A percentile compares a stretch with the other conserved stretches of the same genome.
phyloP scores from a whole-genome alignment of 2,329 filamentous ascomycete genomes.

The Nemania sp. region DNA sequence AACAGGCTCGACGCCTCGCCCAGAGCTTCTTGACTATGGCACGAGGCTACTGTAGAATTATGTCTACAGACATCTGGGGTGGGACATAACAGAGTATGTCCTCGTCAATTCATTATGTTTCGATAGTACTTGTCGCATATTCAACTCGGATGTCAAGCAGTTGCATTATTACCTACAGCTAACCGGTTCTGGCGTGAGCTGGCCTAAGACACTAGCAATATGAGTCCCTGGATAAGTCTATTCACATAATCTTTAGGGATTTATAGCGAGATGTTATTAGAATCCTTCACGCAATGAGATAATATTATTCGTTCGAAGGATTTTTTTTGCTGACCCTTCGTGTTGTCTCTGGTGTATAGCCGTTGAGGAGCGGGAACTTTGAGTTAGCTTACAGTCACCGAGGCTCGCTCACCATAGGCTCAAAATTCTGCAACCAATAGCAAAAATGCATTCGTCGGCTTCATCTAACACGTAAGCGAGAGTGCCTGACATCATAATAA shows the following conservation, averaged over 20 bases:
- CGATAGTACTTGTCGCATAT: neutral
- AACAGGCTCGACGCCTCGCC: neutral
- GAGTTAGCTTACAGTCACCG: neutral
- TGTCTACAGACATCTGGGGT: neutral
- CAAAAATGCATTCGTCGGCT: conserved; percentile 3
- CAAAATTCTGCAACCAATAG: conserved; percentile 18
- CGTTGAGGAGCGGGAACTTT: neutral
- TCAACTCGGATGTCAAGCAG: neutral
- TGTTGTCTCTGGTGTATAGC: neutral
- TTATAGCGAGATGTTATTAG: neutral
- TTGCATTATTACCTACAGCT: conserved; percentile 2
- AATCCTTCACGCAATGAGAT: neutral
- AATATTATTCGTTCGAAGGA: neutral
- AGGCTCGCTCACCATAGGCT: conserved; percentile 11
- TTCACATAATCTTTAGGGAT: neutral
- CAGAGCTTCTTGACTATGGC: neutral
- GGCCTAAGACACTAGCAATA: neutral
- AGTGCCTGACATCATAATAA: conserved; percentile 18
- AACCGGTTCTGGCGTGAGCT: neutral
- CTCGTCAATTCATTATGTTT: neutral
- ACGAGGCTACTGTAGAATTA: neutral
- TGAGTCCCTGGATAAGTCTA: neutral
- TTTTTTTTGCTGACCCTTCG: neutral
- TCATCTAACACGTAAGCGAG: conserved; percentile 13
- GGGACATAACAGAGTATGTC: neutral